phyloP scores from a whole-genome alignment of 208 protist species.

The Leishmania tropica region DNA sequence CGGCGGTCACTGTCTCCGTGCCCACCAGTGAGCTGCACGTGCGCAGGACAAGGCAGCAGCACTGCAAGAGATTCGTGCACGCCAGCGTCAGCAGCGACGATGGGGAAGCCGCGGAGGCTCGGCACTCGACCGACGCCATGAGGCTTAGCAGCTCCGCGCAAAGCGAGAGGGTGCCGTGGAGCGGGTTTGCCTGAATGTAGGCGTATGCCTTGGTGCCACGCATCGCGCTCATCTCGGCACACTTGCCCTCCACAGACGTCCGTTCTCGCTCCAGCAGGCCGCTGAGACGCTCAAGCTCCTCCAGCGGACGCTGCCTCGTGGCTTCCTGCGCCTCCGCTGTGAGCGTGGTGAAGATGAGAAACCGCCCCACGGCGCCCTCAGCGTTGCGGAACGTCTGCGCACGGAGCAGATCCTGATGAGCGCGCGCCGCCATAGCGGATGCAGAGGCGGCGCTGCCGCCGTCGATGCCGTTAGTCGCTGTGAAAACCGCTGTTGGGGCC shows the following conservation, averaged over 20 bases:
- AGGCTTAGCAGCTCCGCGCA: conserved; percentile 51
- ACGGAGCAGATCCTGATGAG: conserved; percentile 35
- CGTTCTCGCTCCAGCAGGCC: conserved; percentile 27
- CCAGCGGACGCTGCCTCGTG: conserved; percentile 8
- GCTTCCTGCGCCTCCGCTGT: conserved; percentile 12
- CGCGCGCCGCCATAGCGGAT: not conserved
- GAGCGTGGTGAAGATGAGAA: conserved; percentile 39
- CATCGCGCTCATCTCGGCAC: conserved; percentile 33
- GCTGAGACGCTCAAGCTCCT: conserved; percentile 31
- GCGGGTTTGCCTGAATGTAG: conserved; percentile 60
- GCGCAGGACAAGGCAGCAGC: conserved; percentile 51
- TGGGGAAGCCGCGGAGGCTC: not conserved
- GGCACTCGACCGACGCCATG: conserved; percentile 13
- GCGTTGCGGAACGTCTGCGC: conserved; percentile 67
- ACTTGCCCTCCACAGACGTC: conserved; percentile 22
- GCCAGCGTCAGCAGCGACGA: conserved; percentile 15
- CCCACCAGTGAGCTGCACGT: conserved; percentile 46
- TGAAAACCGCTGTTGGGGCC: conserved; percentile 38
- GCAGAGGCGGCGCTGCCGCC: not conserved
- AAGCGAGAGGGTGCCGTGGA: conserved; percentile 75
- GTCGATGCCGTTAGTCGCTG: conserved; percentile 7
- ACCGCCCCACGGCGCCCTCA: conserved; percentile 70
- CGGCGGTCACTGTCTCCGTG: conserved; percentile 27
- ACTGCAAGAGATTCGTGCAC: conserved; percentile 50
- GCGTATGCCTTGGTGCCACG: conserved; percentile 40